Evolutionary conservation across 2,329 filamentous ascomycete species (phyloP).

Genomic region (Colletotrichum sansevieriae): DNA sequence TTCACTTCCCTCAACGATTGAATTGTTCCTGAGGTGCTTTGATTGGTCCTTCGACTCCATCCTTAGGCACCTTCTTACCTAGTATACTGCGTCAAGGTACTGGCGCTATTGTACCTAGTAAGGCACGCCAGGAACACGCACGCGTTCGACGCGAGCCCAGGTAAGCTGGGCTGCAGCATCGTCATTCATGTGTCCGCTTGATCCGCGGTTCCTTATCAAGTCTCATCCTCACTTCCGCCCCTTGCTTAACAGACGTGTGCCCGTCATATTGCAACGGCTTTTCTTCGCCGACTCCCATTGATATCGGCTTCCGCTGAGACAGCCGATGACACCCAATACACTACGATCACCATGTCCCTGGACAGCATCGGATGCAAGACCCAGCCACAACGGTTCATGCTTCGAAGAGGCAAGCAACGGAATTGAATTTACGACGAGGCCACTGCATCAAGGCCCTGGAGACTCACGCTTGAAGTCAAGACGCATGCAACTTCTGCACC

Average conservation of each 20-base stretch:
- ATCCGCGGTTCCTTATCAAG: not conserved
- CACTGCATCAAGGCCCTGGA: no score
- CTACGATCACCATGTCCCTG: no score
- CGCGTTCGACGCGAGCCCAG: no score
- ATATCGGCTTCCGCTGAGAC: not conserved
- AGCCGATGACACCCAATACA: no score
- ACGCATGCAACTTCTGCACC: no score
- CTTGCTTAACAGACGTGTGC: not conserved
- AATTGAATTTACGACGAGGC: no score
- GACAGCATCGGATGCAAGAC: no score
- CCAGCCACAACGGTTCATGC: no score
- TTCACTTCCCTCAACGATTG: no score
- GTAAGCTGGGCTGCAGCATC: not conserved
- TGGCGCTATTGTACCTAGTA: not conserved
- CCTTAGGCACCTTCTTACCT: not conserved
- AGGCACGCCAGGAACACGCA: constrained; percentile 1
- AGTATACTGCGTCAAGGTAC: no score
- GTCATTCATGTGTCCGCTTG: not conserved
- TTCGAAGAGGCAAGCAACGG: no score
- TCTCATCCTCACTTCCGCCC: constrained; percentile 6
- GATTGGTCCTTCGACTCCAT: not conserved
- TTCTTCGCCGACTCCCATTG: not conserved
- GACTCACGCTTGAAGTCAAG: no score
- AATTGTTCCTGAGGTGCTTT: not conserved
- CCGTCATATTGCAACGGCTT: constrained; percentile 9